Percentiles rank a stretch among this genome's conserved stretches.
Evolutionary conservation across 1,139 yeast genomes (phyloP).

Genomic region (Suhomyces yuchorum): DNA sequence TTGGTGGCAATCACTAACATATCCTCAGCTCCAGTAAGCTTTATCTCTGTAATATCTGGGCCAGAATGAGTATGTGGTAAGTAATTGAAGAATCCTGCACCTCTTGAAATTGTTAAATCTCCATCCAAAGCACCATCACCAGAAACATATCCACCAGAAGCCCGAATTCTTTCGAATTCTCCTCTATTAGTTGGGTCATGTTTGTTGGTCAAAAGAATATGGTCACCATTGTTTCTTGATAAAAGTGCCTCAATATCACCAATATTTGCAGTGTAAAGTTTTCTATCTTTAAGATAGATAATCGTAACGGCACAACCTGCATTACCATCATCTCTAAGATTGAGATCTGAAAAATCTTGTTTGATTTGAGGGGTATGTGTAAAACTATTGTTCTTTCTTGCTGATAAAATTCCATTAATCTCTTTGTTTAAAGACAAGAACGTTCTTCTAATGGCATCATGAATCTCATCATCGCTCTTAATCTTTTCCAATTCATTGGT

Average conservation of each 20-base stretch:
- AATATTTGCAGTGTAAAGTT: slow-evolving; percentile 78
- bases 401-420: slow-evolving; percentile 50
- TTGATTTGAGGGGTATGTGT: slow-evolving; percentile 24
- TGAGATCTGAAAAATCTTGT: slow-evolving; percentile 48
- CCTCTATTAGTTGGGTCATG: slow-evolving; percentile 82
- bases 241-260: slow-evolving; percentile 89
- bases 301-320: slow-evolving; percentile 90
- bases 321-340: slow-evolving; percentile 60
- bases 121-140: slow-evolving; percentile 88
- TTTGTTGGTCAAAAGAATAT: slow-evolving; percentile 66
- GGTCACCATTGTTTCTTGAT: slow-evolving; percentile 81
- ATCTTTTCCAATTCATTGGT: slow-evolving; percentile 61
- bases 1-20: slow-evolving; percentile 84
- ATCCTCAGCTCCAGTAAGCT: slow-evolving; percentile 72
- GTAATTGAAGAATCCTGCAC: slow-evolving; percentile 85
- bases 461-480: slow-evolving; percentile 47
- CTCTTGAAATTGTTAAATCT: slow-evolving; percentile 79
- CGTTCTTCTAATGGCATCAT: slow-evolving; percentile 75
- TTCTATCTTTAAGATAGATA: slow-evolving; percentile 70
- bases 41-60: slow-evolving; percentile 70
- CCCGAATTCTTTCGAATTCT: slow-evolving; percentile 86
- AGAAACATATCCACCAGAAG: slow-evolving; percentile 88
- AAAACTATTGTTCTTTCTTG: slow-evolving; percentile 35
- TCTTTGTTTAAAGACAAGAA: slow-evolving; percentile 81
- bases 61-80: slow-evolving; percentile 90